Evolutionary conservation across 257 asterid species (phyloP).

Genomic region (Buddleja alternifolia): DNA sequence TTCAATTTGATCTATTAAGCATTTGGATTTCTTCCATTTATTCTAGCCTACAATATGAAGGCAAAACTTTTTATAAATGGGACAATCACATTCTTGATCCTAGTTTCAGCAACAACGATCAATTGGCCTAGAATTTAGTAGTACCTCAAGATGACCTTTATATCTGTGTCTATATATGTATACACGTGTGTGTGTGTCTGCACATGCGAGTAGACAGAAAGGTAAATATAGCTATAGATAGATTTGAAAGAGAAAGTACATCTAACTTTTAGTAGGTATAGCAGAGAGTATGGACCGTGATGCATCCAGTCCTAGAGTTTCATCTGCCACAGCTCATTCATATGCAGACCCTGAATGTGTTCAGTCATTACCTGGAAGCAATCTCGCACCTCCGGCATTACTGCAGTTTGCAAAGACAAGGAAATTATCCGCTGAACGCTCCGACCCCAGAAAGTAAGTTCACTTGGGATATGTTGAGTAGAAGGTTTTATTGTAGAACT

Average conservation of each 20-base stretch:
- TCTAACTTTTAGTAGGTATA: constrained; percentile 38
- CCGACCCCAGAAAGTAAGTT: constrained; percentile 92
- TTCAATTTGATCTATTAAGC: constrained; percentile 22
- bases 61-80: constrained; percentile 6
- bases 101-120: constrained; percentile 16
- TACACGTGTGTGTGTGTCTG: neutral
- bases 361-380: constrained; percentile 80
- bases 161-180: neutral
- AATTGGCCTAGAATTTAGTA: neutral
- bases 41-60: constrained; percentile 15
- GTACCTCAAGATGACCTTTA: neutral
- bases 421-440: constrained; percentile 83
- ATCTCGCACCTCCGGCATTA: constrained; percentile 60
- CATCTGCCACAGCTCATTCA: constrained; percentile 74
- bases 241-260: constrained; percentile 21
- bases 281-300: constrained; percentile 59
- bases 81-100: neutral
- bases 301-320: constrained; percentile 69
- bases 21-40: constrained; percentile 14
- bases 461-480: constrained; percentile 13
- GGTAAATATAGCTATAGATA: constrained; percentile 21
- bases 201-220: neutral
- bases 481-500: constrained; percentile 10
- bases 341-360: constrained; percentile 76
- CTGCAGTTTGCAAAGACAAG: constrained; percentile 91